Conservation (phyloP, 306 rosid genomes). For the Fagus sylvatica region DNA sequence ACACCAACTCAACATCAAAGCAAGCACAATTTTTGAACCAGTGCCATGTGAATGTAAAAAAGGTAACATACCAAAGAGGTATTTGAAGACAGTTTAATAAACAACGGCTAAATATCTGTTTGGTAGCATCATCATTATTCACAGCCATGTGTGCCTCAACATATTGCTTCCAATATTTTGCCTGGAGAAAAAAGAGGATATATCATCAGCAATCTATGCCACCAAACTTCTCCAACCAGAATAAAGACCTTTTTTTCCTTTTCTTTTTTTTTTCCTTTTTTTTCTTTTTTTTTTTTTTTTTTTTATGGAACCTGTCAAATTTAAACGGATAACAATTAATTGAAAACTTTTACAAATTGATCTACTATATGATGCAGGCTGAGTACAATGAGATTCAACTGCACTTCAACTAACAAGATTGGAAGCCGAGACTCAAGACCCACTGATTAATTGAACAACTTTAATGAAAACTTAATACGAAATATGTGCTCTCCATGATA, state of each 20-base stretch:
- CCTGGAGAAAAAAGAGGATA: conserved; percentile 48
- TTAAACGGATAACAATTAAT: conserved; percentile 50
- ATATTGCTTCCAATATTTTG: conserved; percentile 96
- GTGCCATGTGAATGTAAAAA: conserved; percentile 19
- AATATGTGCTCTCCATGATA: too few species aligned
- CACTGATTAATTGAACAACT: too few species aligned
- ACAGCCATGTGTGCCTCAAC: conserved; percentile 89
- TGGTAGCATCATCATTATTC: conserved; percentile 87
- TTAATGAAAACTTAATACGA: too few species aligned
- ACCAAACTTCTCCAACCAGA: background rate
- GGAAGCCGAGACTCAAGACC: too few species aligned
- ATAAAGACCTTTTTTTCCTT: background rate
- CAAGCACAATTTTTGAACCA: conserved; percentile 18
- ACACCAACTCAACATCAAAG: conserved; percentile 11
- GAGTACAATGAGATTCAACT: too few species aligned
- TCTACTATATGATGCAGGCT: too few species aligned
- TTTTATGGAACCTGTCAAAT: background rate
- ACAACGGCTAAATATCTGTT: conserved; percentile 93
- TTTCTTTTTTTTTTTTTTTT: too few species aligned
- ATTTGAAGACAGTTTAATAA: conserved; percentile 82
- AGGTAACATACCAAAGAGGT: conserved; percentile 78
- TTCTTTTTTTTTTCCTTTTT: background rate
- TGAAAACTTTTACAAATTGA: too few species aligned
- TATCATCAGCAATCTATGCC: conserved; percentile 8
- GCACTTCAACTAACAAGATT: too few species aligned